Evolutionary conservation across 2,329 filamentous ascomycete genomes (phyloP).

Genomic region (Teratosphaeria gauchensis): DNA sequence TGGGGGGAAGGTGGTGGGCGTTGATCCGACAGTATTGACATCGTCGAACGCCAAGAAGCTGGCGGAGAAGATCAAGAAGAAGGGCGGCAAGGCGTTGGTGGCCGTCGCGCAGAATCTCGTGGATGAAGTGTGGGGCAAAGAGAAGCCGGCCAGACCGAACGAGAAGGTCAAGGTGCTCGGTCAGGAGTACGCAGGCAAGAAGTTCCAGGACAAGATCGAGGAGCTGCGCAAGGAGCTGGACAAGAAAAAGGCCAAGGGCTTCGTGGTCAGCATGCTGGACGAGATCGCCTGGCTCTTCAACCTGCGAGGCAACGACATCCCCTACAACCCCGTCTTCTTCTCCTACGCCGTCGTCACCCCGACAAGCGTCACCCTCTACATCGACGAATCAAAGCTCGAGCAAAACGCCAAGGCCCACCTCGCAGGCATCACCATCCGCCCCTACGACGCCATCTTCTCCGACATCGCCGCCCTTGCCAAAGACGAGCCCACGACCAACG

Average conservation of each 20-base stretch:
- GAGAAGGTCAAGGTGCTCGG: conserved; percentile 66
- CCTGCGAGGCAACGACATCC: conserved; percentile 85
- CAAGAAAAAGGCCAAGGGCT: conserved; percentile 78
- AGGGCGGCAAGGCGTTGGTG: conserved; percentile 65
- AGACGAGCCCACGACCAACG: conserved; percentile 18
- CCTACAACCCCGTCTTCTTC: conserved; percentile 97
- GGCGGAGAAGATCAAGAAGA: conserved; percentile 75
- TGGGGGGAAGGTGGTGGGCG: conserved; percentile 76
- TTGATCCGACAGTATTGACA: conserved; percentile 82
- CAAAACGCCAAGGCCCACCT: conserved; percentile 62
- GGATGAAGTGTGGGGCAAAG: conserved; percentile 76
- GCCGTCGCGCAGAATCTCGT: conserved; percentile 74
- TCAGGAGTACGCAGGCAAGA: conserved; percentile 69
- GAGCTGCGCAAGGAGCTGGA: conserved; percentile 84
- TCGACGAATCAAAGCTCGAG: conserved; percentile 70
- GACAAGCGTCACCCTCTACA: conserved; percentile 65
- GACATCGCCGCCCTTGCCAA: conserved; percentile 60
- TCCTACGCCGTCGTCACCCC: conserved; percentile 85
- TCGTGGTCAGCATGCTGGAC: conserved; percentile 89
- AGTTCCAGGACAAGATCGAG: conserved; percentile 69
- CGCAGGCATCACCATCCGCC: conserved; percentile 61
- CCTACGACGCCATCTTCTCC: conserved; percentile 72
- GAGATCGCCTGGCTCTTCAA: conserved; percentile 99
- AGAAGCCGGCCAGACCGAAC: conserved; percentile 63
- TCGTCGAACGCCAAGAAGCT: conserved; percentile 64